These are phyloP conservation scores for Botrytis tulipae DNA, from an alignment of 2,329 filamentous ascomycete species.

Conservation along the genomic window DNA sequence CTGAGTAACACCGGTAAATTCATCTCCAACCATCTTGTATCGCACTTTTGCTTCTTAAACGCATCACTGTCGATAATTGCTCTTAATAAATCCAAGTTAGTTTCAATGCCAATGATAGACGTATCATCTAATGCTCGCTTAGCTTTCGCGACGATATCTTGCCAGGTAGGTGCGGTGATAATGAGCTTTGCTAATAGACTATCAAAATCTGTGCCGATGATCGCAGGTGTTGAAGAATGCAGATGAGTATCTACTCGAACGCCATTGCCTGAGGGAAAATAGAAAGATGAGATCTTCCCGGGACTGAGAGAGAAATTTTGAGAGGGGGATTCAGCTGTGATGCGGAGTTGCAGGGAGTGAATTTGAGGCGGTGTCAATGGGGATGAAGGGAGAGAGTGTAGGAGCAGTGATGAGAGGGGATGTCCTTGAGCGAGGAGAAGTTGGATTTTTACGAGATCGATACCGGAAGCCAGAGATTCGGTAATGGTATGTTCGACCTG, in stretches of 20 bases:
- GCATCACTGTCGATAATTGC: conserved; percentile 52
- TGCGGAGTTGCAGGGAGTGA: conserved; percentile 46
- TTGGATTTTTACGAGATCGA: conserved; percentile 40
- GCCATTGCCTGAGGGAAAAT: conserved; percentile 56
- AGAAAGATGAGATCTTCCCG: conserved; percentile 55
- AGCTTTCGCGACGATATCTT: conserved; percentile 52
- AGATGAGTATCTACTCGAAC: conserved; percentile 47
- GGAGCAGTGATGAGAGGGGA: conserved; percentile 36
- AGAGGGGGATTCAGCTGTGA: conserved; percentile 45
- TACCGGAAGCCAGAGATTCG: conserved; percentile 41
- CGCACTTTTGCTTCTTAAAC: conserved; percentile 48
- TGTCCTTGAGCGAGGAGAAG: conserved; percentile 41
- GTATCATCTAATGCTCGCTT: conserved; percentile 55
- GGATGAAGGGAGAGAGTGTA: conserved; percentile 37
- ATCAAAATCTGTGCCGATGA: conserved; percentile 49
- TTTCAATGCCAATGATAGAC: conserved; percentile 55
- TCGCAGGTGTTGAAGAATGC: conserved; percentile 39
- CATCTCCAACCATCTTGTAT: conserved; percentile 58
- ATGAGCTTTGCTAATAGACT: conserved; percentile 49
- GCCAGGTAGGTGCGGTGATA: conserved; percentile 49
- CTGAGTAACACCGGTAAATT: conserved; percentile 42
- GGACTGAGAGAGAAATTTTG: conserved; percentile 56
- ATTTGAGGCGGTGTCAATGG: conserved; percentile 37
- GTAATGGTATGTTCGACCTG: conserved; percentile 39
- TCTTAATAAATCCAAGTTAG: conserved; percentile 54